Evolutionary conservation across 2,329 filamentous ascomycete species (phyloP).

Genomic region (Alternaria conjuncta): DNA sequence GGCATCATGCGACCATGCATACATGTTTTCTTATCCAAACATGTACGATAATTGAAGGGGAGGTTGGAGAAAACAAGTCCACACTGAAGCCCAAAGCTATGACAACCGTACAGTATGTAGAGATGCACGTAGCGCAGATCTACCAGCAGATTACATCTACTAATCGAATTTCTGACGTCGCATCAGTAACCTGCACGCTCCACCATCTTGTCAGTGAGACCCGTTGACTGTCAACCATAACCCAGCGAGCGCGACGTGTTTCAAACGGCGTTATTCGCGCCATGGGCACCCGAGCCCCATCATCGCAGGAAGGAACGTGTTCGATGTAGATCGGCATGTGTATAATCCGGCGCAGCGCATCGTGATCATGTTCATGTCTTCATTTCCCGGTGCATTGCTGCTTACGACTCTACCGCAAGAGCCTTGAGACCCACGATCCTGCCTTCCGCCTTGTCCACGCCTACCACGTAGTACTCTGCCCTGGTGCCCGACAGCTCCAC

Average conservation of each 20-base stretch:
- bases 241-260: constrained; percentile 3
- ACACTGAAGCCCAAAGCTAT: neutral
- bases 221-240: constrained; percentile 4
- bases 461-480: constrained; percentile 81
- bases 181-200: neutral
- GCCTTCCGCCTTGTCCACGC: constrained; percentile 63
- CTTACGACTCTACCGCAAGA: constrained; percentile 70
- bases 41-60: neutral
- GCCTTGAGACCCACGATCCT: constrained; percentile 80
- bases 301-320: neutral
- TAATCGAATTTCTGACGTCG: neutral
- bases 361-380: neutral
- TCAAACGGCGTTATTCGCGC: constrained; percentile 12
- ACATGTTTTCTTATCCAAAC: constrained; percentile 3
- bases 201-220: constrained; percentile 1
- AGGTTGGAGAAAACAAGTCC: neutral
- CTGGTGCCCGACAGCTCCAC: constrained; percentile 68
- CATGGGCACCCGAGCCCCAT: neutral
- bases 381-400: neutral
- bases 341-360: neutral
- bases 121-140: neutral
- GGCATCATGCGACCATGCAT: neutral
- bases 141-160: neutral
- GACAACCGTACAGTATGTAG: neutral
- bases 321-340: neutral